Evolutionary conservation across 2,329 filamentous ascomycete species (phyloP).

Genomic region (Colletotrichum karsti): DNA sequence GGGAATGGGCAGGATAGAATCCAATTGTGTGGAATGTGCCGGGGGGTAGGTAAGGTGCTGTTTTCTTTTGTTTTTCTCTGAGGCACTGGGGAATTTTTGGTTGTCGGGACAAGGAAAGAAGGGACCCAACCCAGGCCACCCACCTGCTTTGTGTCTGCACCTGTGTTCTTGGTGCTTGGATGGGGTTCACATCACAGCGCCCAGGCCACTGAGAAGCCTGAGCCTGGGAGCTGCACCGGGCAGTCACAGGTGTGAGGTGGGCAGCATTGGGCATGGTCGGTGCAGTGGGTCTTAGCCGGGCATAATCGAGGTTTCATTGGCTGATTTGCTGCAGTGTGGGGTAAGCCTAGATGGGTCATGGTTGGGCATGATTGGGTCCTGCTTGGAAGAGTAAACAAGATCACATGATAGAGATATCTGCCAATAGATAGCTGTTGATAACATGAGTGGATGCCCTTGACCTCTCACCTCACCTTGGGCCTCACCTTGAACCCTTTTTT

Average conservation of each 20-base stretch:
- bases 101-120: constrained; percentile 26
- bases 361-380: constrained; percentile 19
- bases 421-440: constrained; percentile 7
- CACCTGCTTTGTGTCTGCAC: not conserved
- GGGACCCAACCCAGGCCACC: too few relatives aligned
- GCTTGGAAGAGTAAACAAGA: not conserved
- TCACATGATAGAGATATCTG: too few relatives aligned
- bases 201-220: not conserved
- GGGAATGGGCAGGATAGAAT: not conserved
- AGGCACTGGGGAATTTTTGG: constrained; percentile 24
- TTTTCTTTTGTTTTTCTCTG: constrained; percentile 20
- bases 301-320: not conserved
- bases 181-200: not conserved
- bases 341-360: not conserved
- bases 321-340: not conserved
- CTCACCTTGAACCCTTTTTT: not conserved
- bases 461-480: not conserved
- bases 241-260: not conserved
- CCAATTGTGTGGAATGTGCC: not conserved
- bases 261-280: not conserved
- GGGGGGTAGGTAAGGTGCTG: not conserved
- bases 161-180: not conserved
- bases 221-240: too few relatives aligned
- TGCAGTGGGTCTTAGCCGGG: not conserved
- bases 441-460: not conserved